Conservation (phyloP, 1,284 basidiomycete species). For the Rhizoctonia solani region DNA sequence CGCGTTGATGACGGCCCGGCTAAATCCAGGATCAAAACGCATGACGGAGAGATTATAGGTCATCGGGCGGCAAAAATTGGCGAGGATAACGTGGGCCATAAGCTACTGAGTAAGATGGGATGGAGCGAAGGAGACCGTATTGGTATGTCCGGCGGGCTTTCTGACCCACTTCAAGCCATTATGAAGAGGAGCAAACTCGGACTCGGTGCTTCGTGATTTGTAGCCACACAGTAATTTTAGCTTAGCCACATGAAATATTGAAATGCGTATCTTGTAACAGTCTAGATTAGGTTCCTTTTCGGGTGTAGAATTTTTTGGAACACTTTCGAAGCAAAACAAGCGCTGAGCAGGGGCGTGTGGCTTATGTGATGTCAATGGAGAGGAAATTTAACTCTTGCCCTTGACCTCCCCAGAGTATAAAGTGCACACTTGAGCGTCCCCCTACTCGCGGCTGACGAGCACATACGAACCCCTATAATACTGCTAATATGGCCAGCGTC, state of each 20-base stretch:
- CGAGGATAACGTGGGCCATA: conserved; percentile 72
- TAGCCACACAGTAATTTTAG: neutral
- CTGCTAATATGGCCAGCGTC: conserved; percentile 51
- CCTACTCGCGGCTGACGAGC: conserved; percentile 13
- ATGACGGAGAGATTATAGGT: conserved; percentile 77
- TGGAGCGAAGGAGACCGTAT: conserved; percentile 40
- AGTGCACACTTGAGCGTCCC: conserved; percentile 1
- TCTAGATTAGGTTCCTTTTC: neutral
- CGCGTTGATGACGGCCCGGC: conserved; percentile 44
- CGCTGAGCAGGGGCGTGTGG: conserved; percentile 26
- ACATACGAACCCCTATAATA: conserved; percentile 1
- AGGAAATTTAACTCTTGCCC: conserved; percentile 34
- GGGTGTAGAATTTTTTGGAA: conserved; percentile 32
- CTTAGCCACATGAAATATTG: neutral
- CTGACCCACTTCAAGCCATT: conserved; percentile 37
- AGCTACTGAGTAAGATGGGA: conserved; percentile 82
- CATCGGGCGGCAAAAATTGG: conserved; percentile 74
- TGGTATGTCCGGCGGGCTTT: conserved; percentile 38
- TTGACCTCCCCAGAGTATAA: conserved; percentile 32
- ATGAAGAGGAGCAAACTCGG: conserved; percentile 39
- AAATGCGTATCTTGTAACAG: neutral
- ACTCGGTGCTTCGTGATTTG: conserved; percentile 36
- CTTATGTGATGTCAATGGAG: conserved; percentile 27
- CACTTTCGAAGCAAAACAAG: conserved; percentile 15
- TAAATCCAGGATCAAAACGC: conserved; percentile 51